Evolutionary conservation across 192 early-diverging fungal genomes (phyloP).

Genomic region (Hyaloraphidium curvatum): DNA sequence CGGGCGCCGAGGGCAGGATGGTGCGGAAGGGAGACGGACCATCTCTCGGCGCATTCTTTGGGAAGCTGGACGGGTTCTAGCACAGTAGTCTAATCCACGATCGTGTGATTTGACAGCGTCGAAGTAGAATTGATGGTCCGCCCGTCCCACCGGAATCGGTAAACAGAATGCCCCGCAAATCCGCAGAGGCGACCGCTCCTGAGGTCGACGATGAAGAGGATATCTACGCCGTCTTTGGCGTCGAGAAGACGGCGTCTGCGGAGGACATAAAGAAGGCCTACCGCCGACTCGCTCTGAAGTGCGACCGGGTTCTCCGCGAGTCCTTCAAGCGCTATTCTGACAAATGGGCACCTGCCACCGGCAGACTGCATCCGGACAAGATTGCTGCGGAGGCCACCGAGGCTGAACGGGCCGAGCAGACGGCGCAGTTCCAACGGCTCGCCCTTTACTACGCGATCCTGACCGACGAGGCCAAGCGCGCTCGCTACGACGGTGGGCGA

Average conservation of each 20-base stretch:
- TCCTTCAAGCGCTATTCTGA: background rate
- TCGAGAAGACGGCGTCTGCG: constrained; percentile 2
- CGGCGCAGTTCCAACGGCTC: constrained; percentile 50
- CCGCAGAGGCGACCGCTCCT: no score
- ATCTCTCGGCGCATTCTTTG: no score
- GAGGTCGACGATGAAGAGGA: background rate
- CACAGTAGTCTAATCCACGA: no score
- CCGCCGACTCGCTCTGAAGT: constrained; percentile 8
- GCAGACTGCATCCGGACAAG: constrained; percentile 21
- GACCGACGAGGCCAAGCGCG: constrained; percentile 37
- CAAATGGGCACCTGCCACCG: no score
- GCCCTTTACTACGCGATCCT: constrained; percentile 57
- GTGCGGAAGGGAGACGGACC: no score
- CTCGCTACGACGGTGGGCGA: constrained; percentile 52
- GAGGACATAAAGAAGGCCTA: constrained; percentile 12
- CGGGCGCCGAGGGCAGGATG: no score
- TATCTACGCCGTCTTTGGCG: constrained; percentile 13
- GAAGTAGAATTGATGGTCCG: no score
- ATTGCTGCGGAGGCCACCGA: constrained; percentile 5
- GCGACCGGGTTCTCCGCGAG: background rate
- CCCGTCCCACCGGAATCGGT: no score
- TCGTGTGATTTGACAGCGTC: no score
- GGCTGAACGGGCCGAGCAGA: constrained; percentile 25
- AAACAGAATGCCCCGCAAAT: no score
- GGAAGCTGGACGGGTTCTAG: no score